phyloP scores from a whole-genome alignment of 208 protist species.

The Trypanosoma vivax region DNA sequence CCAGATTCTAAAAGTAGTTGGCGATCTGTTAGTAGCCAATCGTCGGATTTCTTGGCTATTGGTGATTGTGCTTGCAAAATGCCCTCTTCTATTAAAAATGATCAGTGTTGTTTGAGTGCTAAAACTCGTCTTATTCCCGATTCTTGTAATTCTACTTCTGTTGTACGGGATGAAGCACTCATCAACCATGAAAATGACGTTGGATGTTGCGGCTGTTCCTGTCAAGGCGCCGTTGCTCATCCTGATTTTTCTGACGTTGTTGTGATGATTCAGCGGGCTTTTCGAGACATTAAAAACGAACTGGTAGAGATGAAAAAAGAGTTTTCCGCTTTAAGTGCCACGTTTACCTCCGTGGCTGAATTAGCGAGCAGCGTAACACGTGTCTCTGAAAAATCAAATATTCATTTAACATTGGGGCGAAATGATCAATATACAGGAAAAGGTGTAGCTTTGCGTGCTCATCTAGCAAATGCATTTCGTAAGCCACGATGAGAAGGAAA shows the following conservation, averaged over 20 bases:
- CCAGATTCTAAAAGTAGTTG: too few relatives aligned
- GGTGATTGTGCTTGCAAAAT: too few relatives aligned
- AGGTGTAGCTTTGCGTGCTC: not conserved
- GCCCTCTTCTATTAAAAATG: too few relatives aligned
- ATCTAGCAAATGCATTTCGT: conserved; percentile 13
- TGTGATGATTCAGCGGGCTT: not conserved
- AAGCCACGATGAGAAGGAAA: conserved; percentile 4
- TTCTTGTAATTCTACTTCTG: too few relatives aligned
- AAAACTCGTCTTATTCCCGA: too few relatives aligned
- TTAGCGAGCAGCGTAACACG: not conserved
- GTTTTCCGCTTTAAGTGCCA: not conserved
- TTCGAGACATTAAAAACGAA: not conserved
- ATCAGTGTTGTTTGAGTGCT: too few relatives aligned
- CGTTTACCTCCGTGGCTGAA: not conserved
- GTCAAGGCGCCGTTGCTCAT: not conserved
- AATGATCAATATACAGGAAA: too few relatives aligned
- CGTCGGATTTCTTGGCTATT: too few relatives aligned
- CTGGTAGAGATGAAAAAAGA: conserved; percentile 6
- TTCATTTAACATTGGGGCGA: not conserved
- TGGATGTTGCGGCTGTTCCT: too few relatives aligned
- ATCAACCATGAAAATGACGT: too few relatives aligned
- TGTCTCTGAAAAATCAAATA: not conserved
- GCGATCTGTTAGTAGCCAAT: too few relatives aligned
- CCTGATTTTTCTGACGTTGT: not conserved
- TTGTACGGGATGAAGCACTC: too few relatives aligned